Evolutionary conservation across 2,329 filamentous ascomycete species (phyloP), one percentile per base, ranked within the genome.

Genomic region (Botrytis pseudocinerea): DNA sequence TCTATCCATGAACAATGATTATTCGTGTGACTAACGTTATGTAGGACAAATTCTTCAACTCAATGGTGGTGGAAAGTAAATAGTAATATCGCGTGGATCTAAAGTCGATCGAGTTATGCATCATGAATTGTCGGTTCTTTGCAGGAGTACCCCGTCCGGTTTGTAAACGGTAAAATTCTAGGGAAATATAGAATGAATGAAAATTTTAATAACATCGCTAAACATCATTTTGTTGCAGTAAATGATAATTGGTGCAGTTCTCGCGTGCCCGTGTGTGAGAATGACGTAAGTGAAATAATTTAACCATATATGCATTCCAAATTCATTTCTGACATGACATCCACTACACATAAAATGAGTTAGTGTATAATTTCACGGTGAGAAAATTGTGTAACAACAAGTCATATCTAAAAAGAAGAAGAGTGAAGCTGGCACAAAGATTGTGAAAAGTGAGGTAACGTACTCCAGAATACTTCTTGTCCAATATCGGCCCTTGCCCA

Each of bases 401-500:
- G 8, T 35, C 16, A 28, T 25, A 32, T 7, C 4, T 51, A 12
- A 22, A 40, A 14, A 7, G 7, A 28, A 40, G 28, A 42, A 68
- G 48, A 4, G 2, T 42, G 6, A 42, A 18, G 1, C 32, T 42
- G 5, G 16, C 16, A 32, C 9, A 1, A 57, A 18, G 0, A 25
- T 16, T 22, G 18, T 16, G 28, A 69, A 25, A 57, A 42, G 22
- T 7, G 10, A 71, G 16, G 25, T 25, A 16, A 64, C 69, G 14
- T 71, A 71, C 69, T 79, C 78, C 78, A 79, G 69, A 75, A 79
- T 6, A 76, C 74, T 25, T 76, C 77, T 62, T 75, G 71, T 35
- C 76, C 77, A 28, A 73, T 44, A 74, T 78, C 77, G 20, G 73
- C 74, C 59, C 77, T 76, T 8, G 73, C 74, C 78, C 78, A 79